Conservation (phyloP, 305 asterid genomes). For the Solanum hybrid region DNA sequence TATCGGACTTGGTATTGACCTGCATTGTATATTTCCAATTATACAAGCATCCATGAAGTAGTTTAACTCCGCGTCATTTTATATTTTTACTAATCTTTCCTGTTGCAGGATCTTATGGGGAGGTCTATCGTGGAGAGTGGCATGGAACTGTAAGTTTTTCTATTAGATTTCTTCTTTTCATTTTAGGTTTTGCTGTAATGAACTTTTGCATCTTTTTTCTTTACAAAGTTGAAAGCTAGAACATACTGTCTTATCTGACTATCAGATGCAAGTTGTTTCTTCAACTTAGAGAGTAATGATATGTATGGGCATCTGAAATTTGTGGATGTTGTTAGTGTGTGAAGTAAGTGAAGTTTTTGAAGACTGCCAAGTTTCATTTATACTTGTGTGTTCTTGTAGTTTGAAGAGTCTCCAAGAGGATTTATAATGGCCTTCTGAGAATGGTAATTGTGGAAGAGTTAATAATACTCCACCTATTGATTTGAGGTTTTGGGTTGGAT, state of each 20-base stretch:
- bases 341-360: neutral
- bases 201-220: neutral
- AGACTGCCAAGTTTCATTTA: neutral
- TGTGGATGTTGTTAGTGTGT: neutral
- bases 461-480: neutral
- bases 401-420: neutral
- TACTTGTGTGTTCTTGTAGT: neutral
- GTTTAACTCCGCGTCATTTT: slow-evolving; percentile 1
- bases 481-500: neutral
- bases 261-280: neutral
- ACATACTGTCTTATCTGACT: neutral
- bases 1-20: slow-evolving; percentile 86
- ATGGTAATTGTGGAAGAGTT: neutral
- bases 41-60: slow-evolving; percentile 8
- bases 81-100: slow-evolving; percentile 9
- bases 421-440: neutral
- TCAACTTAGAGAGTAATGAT: neutral
- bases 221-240: neutral
- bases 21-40: slow-evolving; percentile 11
- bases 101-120: slow-evolving; percentile 86
- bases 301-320: neutral
- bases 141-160: slow-evolving; percentile 90
- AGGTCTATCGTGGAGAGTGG: slow-evolving; percentile 97
- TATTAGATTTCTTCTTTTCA: neutral
- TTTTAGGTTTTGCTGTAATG: neutral